phyloP scores from a whole-genome alignment of 106 monocot genomes.

The Hemerocallis citrina region DNA sequence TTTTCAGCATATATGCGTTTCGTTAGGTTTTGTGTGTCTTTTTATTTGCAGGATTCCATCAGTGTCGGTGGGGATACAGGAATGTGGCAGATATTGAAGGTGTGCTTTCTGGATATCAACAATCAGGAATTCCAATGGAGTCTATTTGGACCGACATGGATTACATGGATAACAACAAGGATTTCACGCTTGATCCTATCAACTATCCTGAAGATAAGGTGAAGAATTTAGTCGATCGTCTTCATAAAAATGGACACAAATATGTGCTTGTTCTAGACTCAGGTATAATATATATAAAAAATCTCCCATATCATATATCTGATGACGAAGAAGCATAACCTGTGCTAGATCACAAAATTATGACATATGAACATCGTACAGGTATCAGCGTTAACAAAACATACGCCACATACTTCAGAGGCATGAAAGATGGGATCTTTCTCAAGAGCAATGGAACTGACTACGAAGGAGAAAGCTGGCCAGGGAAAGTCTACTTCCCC shows the following conservation, averaged over 20 bases:
- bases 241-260: slow-evolving; percentile 51
- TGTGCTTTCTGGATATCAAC: slow-evolving; percentile 43
- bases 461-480: slow-evolving; percentile 58
- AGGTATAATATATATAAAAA: slow-evolving; percentile 14
- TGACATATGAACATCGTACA: too few relatives aligned
- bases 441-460: slow-evolving; percentile 32
- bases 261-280: slow-evolving; percentile 71
- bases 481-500: slow-evolving; percentile 57
- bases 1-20: background rate
- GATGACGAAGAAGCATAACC: too few relatives aligned
- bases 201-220: slow-evolving; percentile 53
- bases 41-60: slow-evolving; percentile 47
- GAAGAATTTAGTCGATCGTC: slow-evolving; percentile 32
- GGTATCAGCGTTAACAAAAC: slow-evolving; percentile 53
- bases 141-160: slow-evolving; percentile 73
- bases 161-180: slow-evolving; percentile 76
- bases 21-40: too few relatives aligned
- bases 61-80: slow-evolving; percentile 59
- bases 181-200: slow-evolving; percentile 62
- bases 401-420: slow-evolving; percentile 42
- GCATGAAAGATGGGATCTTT: slow-evolving; percentile 30
- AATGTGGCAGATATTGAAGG: slow-evolving; percentile 39
- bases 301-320: background rate
- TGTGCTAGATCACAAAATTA: too few relatives aligned
- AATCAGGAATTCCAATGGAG: slow-evolving; percentile 46